Conservation (phyloP, 495 filamentous ascomycete species). For the Annulohypoxylon nitens region DNA sequence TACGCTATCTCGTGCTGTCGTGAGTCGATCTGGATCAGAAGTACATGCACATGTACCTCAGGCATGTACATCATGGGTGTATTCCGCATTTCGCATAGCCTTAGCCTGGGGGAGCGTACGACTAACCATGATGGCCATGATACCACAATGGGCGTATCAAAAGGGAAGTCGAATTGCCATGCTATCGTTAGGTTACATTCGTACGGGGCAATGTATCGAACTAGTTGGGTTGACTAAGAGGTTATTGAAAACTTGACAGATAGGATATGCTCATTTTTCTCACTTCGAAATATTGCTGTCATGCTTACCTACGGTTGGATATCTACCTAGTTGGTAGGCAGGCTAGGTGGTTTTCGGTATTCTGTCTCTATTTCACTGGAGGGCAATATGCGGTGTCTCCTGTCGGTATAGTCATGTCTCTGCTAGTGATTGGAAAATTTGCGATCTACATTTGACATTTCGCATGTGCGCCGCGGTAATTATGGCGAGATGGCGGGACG, state of each 20-base stretch:
- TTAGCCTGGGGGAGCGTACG: conserved; percentile 13
- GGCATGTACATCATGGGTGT: background rate
- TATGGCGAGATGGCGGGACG: conserved; percentile 19
- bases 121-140: conserved; percentile 24
- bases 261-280: conserved; percentile 35
- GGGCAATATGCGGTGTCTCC: conserved; percentile 30
- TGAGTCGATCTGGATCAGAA: conserved; percentile 39
- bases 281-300: conserved; percentile 20
- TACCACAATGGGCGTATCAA: conserved; percentile 36
- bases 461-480: conserved; percentile 23
- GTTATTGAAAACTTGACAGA: conserved; percentile 20
- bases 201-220: conserved; percentile 36
- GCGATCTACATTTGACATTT: conserved; percentile 15
- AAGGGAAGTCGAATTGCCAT: conserved; percentile 42
- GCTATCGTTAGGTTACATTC: conserved; percentile 40
- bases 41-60: background rate
- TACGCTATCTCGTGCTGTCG: conserved; percentile 18
- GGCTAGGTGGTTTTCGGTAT: conserved; percentile 6
- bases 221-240: conserved; percentile 28
- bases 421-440: conserved; percentile 9
- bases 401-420: background rate
- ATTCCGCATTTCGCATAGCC: conserved; percentile 25
- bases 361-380: conserved; percentile 17
- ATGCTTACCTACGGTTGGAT: conserved; percentile 15
- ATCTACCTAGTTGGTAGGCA: background rate